Conservation (phyloP, 164 flowering plant genomes). For the Amborella trichopoda region DNA sequence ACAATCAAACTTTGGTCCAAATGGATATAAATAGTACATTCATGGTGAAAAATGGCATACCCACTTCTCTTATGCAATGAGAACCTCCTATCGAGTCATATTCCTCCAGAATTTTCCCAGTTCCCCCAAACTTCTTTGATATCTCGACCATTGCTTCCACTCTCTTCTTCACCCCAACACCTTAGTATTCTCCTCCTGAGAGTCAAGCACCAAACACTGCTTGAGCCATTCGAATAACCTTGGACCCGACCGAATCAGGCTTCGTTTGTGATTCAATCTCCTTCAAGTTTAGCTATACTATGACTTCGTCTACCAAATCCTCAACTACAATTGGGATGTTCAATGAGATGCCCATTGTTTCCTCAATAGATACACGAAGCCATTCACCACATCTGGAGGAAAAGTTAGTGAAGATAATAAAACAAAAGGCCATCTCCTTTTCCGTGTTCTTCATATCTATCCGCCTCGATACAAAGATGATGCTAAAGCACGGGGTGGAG, state of each 20-base stretch:
- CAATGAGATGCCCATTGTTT: constrained; percentile 69
- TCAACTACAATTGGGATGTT: constrained; percentile 57
- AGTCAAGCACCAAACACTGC: constrained; percentile 51
- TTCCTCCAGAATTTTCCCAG: constrained; percentile 52
- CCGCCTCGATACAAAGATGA: constrained; percentile 58
- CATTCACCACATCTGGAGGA: constrained; percentile 49
- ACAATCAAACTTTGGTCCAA: no score
- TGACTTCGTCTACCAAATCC: constrained; percentile 76
- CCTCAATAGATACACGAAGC: constrained; percentile 57
- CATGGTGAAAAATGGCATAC: constrained; percentile 81
- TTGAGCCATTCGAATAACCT: constrained; percentile 47
- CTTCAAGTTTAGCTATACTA: constrained; percentile 58
- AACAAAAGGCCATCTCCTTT: constrained; percentile 86
- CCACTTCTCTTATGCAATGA: constrained; percentile 54
- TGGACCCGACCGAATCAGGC: constrained; percentile 34
- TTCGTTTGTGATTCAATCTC: constrained; percentile 40
- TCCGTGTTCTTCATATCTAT: constrained; percentile 80
- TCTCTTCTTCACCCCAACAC: constrained; percentile 58
- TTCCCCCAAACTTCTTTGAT: constrained; percentile 66
- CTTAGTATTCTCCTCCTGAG: constrained; percentile 51
- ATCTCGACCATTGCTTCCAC: constrained; percentile 38
- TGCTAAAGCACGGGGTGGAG: constrained; percentile 29
- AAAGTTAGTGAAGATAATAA: constrained; percentile 48
- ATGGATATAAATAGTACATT: no score
- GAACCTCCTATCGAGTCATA: constrained; percentile 61